Evolutionary conservation across 2,329 filamentous ascomycete genomes (phyloP).

Genomic region (Escovopsis sp.): DNA sequence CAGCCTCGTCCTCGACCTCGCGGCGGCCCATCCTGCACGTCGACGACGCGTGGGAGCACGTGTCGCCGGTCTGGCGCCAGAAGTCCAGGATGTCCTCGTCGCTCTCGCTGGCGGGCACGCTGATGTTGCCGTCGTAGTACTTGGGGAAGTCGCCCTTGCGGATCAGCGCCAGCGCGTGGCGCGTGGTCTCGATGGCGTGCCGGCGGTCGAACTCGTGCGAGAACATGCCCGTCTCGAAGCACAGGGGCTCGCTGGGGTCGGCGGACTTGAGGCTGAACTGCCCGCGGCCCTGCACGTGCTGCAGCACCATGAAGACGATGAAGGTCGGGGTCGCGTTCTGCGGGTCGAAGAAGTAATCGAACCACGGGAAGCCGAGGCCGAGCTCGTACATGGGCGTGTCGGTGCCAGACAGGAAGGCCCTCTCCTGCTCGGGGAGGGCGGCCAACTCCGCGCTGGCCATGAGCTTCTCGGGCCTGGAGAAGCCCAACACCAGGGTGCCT

Average conservation of each 20-base stretch:
- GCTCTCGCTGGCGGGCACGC: slow-evolving; percentile 28
- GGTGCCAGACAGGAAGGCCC: slow-evolving; percentile 28
- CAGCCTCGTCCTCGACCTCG: slow-evolving; percentile 23
- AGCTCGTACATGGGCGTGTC: slow-evolving; percentile 46
- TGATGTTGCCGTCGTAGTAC: slow-evolving; percentile 25
- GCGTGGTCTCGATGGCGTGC: slow-evolving; percentile 31
- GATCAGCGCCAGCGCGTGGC: slow-evolving; percentile 26
- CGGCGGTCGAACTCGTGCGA: slow-evolving; percentile 38
- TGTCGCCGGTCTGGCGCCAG: slow-evolving; percentile 28
- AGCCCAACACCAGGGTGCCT: slow-evolving; percentile 26
- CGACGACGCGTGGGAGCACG: slow-evolving; percentile 40
- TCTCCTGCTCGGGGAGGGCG: slow-evolving; percentile 27
- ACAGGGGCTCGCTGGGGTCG: slow-evolving; percentile 33
- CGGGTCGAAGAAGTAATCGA: slow-evolving; percentile 22
- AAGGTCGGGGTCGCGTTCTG: not conserved
- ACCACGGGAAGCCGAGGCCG: slow-evolving; percentile 29
- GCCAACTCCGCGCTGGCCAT: slow-evolving; percentile 31
- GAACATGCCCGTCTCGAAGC: slow-evolving; percentile 38
- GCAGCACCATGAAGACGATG: not conserved
- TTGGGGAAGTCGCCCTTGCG: slow-evolving; percentile 28
- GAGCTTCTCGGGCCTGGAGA: slow-evolving; percentile 28
- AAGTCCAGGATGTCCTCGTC: slow-evolving; percentile 38
- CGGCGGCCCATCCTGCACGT: slow-evolving; percentile 41
- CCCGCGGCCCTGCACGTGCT: slow-evolving; percentile 37
- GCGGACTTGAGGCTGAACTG: slow-evolving; percentile 36